A percentile compares a stretch with the other conserved stretches of the same genome.
phyloP scores from a whole-genome alignment of 192 early-diverging fungal species.

The Coemansia aciculifera region DNA sequence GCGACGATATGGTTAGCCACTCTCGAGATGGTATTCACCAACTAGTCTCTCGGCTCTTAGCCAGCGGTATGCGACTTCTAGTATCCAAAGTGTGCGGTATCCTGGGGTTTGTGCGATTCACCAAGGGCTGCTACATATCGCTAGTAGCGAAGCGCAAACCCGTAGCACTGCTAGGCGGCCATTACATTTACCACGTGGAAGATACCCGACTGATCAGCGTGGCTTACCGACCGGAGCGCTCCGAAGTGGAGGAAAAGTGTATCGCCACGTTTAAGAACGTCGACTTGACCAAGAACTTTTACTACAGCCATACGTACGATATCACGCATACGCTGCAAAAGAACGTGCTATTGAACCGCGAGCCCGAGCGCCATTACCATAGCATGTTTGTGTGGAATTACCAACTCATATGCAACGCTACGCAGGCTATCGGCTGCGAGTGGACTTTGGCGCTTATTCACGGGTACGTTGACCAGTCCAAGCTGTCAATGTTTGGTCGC shows the following conservation, averaged over 20 bases:
- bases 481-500: conserved; percentile 87
- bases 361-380: conserved; percentile 54
- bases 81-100: conserved; percentile 34
- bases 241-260: conserved; percentile 75
- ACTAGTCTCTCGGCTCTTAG: conserved; percentile 74
- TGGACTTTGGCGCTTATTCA: conserved; percentile 69
- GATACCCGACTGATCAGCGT: conserved; percentile 80
- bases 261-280: conserved; percentile 87
- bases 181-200: conserved; percentile 95
- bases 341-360: conserved; percentile 56
- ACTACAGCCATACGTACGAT: conserved; percentile 97
- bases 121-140: conserved; percentile 90
- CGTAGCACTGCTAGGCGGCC: conserved; percentile 91
- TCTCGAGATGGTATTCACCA: conserved; percentile 71
- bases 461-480: conserved; percentile 97
- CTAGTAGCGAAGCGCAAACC: conserved; percentile 79
- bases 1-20: conserved; percentile 78
- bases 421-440: conserved; percentile 31
- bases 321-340: conserved; percentile 86
- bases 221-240: conserved; percentile 68
- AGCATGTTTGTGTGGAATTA: conserved; percentile 98
- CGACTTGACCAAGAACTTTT: conserved; percentile 93
- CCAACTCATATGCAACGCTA: conserved; percentile 60
- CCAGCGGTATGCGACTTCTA: conserved; percentile 58
- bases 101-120: conserved; percentile 83